Conservation (phyloP, 495 filamentous ascomycete species). For the Hypoxylon fuscum region DNA sequence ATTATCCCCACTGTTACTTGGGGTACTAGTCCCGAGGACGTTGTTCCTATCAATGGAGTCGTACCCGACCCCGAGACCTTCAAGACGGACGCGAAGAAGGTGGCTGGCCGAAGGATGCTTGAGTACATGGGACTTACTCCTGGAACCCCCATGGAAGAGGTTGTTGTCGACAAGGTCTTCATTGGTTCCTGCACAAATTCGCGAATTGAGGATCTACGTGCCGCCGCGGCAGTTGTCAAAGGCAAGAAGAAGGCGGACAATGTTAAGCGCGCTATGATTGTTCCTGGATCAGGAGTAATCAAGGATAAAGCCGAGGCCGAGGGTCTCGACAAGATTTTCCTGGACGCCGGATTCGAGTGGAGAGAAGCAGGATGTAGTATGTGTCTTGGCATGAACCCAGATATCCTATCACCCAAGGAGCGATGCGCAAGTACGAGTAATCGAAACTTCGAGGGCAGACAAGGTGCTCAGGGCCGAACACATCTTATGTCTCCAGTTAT, state of each 20-base stretch:
- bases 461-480: conserved; percentile 91
- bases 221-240: conserved; percentile 83
- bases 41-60: conserved; percentile 87
- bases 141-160: conserved; percentile 89
- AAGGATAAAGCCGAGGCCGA: conserved; percentile 93
- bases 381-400: conserved; percentile 99
- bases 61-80: conserved; percentile 93
- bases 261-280: conserved; percentile 93
- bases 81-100: conserved; percentile 76
- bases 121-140: conserved; percentile 95
- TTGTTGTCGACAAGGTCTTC: conserved; percentile 93
- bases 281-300: conserved; percentile 93
- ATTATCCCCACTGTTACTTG: conserved; percentile 94
- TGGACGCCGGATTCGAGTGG: conserved; percentile 95
- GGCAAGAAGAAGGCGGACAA: conserved; percentile 87
- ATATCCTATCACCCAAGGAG: conserved; percentile 93
- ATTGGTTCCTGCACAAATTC: conserved; percentile 99
- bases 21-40: conserved; percentile 97
- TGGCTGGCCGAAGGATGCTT: conserved; percentile 79
- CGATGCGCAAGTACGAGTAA: conserved; percentile 95
- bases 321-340: conserved; percentile 91
- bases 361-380: conserved; percentile 97
- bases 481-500: conserved; percentile 98
- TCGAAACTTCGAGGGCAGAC: conserved; percentile 96
- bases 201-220: conserved; percentile 93